These are phyloP conservation scores for Populus ilicifolia DNA, from an alignment of 345 rosid genomes.

Conservation along the genomic window DNA sequence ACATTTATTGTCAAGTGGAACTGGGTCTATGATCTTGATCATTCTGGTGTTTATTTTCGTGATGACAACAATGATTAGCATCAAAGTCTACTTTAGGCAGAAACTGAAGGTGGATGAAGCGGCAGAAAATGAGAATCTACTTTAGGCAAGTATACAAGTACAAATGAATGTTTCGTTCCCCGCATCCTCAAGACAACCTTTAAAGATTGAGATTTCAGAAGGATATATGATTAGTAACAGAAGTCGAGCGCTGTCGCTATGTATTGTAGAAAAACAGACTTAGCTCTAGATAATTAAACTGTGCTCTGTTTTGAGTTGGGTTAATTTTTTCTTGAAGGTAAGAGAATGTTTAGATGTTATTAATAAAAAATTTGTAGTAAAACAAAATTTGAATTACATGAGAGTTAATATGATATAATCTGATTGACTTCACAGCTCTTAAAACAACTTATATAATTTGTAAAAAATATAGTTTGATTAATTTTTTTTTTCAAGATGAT, in stretches of 20 bases:
- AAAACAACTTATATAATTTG: accelerated
- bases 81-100: constrained; percentile 7
- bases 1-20: neutral
- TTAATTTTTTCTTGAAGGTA: too few relatives aligned
- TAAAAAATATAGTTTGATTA: too few relatives aligned
- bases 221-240: neutral
- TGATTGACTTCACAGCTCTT: accelerated
- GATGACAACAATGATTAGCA: constrained; percentile 5
- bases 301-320: accelerated
- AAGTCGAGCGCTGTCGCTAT: neutral
- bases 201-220: neutral
- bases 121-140: constrained; percentile 5
- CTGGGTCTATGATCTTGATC: neutral
- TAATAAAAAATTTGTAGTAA: too few relatives aligned
- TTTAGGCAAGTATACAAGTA: neutral
- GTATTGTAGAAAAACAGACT: neutral
- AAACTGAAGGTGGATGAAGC: neutral
- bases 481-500: too few relatives aligned
- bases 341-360: accelerated
- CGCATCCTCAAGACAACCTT: neutral
- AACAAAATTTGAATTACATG: too few relatives aligned
- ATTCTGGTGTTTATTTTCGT: constrained; percentile 11
- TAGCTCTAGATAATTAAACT: neutral
- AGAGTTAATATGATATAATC: too few relatives aligned
- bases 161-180: neutral